Base-by-base conservation (phyloP, 2,329 filamentous ascomycete genomes). In the Penicillium griseofulvum region DNA sequence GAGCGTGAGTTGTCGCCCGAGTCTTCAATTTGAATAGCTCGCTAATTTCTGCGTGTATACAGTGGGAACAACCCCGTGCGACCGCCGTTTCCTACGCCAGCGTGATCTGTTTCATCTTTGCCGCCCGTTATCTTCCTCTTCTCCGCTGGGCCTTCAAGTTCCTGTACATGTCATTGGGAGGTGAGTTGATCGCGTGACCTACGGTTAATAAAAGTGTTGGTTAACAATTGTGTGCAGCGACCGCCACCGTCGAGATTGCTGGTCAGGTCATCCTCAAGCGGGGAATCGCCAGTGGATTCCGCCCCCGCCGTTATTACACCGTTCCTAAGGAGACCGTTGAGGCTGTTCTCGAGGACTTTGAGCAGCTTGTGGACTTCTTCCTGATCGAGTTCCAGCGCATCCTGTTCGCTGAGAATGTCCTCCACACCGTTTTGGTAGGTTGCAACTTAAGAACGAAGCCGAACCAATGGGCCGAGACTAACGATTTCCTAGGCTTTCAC, bases 351-450 rank as follows among this genome's bases (percentile, higher is more conserved):
- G 84, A 85, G 61, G 85, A 87, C 68, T 68, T 85, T 14, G 83
- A 85, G 70, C 83, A 87, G 73, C 76, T 87, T 51, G 78, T 83
- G 74, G 86, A 87, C 76, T 87, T 87, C 75, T 84, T 87, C 72
- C 79, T 87, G 63, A 86, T 87, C 59, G 85, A 87, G 69, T 83
- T 84, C 68, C 85, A 87, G 76, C 81, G 85, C 55, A 79, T 87
- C 60, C 70, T 87, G 56, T 87, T 87, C 64, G 84, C 82, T 31
- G 85, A 87, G 78, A 87, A 87, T 65, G 76, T 86, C 52, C 78
- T 80, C 56, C 81, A 80, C 56, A 87, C 84, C 14, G 71, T 83
- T 68, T 79, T 78, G 56, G 84, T 86, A 79, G 71, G 83, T 74
- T 42, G 3, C n/a, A 22, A 36, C 37, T 33, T 5, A 11, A n/a